Percentiles rank a stretch among this genome's conserved stretches.
Conservation (phyloP, 164 flowering plant genomes). For the Vitis cinerea region DNA sequence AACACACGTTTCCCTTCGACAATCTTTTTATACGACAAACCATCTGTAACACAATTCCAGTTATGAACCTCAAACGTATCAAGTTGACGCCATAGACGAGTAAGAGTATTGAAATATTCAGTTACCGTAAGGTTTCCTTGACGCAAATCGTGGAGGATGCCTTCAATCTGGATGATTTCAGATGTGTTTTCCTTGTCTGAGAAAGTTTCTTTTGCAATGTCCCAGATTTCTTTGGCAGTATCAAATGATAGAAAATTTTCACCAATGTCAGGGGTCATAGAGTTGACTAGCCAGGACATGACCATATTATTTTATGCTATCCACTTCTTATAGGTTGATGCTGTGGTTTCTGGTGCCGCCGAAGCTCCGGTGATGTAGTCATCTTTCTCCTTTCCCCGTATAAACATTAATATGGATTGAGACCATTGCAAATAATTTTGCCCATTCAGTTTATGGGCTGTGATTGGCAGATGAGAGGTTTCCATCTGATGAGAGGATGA, state of each 20-base stretch:
- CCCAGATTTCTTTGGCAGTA: too few species aligned
- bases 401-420: neutral
- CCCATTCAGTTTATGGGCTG: neutral
- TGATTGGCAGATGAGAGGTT: slow-evolving; percentile 3
- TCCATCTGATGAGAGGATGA: slow-evolving; percentile 1
- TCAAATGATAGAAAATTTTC: too few species aligned
- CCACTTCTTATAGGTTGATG: neutral
- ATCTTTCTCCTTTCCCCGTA: neutral
- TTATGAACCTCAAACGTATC: too few species aligned
- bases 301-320: neutral
- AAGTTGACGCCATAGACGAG: too few species aligned
- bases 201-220: too few species aligned
- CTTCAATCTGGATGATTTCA: too few species aligned
- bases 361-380: neutral
- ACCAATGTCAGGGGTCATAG: too few species aligned
- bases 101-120: too few species aligned
- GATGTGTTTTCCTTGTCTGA: too few species aligned
- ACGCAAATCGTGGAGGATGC: too few species aligned
- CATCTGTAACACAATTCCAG: neutral
- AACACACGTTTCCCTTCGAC: neutral
- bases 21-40: neutral
- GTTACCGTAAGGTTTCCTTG: too few species aligned
- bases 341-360: neutral
- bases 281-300: slow-evolving; percentile 3
- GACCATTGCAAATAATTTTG: neutral